Base-by-base conservation (phyloP, 352 stramenopile genomes). In the Globisporangium middletonii region DNA sequence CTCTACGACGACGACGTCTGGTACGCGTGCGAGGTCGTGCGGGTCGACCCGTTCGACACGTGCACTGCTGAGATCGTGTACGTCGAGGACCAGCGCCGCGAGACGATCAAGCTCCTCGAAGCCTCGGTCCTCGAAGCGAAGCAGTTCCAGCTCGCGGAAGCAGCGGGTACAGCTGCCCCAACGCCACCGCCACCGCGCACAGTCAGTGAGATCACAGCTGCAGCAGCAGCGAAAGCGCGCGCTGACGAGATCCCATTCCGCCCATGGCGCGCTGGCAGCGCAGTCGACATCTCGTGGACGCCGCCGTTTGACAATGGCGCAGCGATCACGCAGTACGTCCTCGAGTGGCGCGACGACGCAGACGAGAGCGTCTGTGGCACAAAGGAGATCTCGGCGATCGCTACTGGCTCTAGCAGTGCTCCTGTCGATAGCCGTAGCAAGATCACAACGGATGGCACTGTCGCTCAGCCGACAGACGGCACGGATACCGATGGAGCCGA, bases 231-330 rank as follows among this genome's bases (percentile, higher is more conserved):
- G 11, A 78, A 70, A 50, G 67, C 54, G 8, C 67, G 59, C 0
- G 38, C 50, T 5, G 60, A 75, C 7, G 64, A 79, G 5, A 75
- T 88, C 4, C 76, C 79, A 0, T 93, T 93, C 50, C 73, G 83
- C 8, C 63, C 65, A 8, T 93, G 83, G 83, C 50, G 66, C 38
- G 79, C 79, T 18, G 81, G 83, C 4, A 88, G 87, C 41, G 83
- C 83, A 8, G 75, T 86, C 11, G 77, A 91, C 47, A 66, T 93
- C 19, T 16, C 49, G n/a, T 93, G 83, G 83, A 72, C 86, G n/a
- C 62, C 72, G 2, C 83, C 83, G 41, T 15, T 70, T 6, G 71
- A 88, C 37, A 89, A 90, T 49, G 83, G 83, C 0, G 67, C 77
- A 18, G 16, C 60, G 0, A 86, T 93, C 49, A 80, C 67, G 8